Evolutionary conservation across 805 yeast genomes (phyloP).

Genomic region (Groenewaldozyma tartarivorans): DNA sequence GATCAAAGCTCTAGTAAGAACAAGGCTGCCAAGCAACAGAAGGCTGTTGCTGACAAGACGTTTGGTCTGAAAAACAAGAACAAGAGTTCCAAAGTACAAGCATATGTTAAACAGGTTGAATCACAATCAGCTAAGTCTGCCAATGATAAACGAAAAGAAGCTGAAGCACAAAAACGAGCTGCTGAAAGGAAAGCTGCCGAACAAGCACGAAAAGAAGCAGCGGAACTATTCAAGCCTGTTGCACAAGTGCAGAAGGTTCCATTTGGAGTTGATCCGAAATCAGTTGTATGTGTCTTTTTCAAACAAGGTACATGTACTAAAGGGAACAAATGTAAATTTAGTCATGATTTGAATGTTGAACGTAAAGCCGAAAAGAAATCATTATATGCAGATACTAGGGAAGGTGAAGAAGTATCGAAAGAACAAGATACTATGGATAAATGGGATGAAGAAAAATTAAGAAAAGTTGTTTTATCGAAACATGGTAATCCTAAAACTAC

Average conservation of each 20-base stretch:
- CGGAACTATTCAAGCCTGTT: constrained; percentile 57
- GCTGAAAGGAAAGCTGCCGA: constrained; percentile 89
- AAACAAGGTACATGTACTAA: constrained; percentile 73
- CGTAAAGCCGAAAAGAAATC: constrained; percentile 87
- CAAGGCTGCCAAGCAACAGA: constrained; percentile 44
- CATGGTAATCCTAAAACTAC: constrained; percentile 93
- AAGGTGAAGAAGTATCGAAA: constrained; percentile 34
- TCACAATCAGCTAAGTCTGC: constrained; percentile 47
- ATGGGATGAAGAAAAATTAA: constrained; percentile 95
- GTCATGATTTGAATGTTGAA: constrained; percentile 79
- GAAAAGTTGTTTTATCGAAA: constrained; percentile 77
- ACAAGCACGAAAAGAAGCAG: constrained; percentile 79
- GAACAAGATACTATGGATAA: constrained; percentile 84
- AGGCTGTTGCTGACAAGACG: constrained; percentile 72
- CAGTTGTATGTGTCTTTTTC: constrained; percentile 83
- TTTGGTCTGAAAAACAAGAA: constrained; percentile 95
- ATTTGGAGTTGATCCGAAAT: constrained; percentile 95
- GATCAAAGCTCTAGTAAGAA: constrained; percentile 42
- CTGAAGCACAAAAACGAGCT: constrained; percentile 53
- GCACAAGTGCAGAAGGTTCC: constrained; percentile 78
- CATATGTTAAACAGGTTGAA: constrained; percentile 57
- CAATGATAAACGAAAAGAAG: constrained; percentile 58
- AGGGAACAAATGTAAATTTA: constrained; percentile 69
- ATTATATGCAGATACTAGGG: constrained; percentile 81
- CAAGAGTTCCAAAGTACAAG: constrained; percentile 85